These are phyloP conservation scores for Xylaria cubensis DNA, from an alignment of 495 filamentous ascomycete genomes.

Conservation along the genomic window DNA sequence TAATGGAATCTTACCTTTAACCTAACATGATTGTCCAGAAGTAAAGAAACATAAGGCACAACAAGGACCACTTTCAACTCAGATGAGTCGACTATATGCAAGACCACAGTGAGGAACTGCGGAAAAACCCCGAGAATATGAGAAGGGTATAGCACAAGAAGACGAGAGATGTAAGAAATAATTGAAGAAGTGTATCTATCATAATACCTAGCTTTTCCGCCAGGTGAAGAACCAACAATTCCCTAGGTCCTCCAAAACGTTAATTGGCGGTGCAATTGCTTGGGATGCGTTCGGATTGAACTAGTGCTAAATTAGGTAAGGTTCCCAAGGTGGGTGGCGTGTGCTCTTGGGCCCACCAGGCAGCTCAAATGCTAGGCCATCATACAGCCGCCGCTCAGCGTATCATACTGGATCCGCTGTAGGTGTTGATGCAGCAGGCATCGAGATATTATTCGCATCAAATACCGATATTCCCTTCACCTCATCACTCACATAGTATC, in stretches of 20 bases:
- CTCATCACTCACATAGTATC: conserved; percentile 30
- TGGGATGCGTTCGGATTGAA: background rate
- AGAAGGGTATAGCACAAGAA: background rate
- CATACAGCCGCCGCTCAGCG: background rate
- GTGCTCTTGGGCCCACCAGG: background rate
- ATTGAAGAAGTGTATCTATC: background rate
- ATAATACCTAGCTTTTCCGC: too few species aligned
- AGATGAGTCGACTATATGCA: background rate
- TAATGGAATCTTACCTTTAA: background rate
- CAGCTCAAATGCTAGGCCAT: background rate
- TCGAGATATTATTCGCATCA: conserved; percentile 37
- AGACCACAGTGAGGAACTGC: background rate
- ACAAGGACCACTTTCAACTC: background rate
- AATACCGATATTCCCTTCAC: conserved; percentile 36
- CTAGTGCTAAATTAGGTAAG: background rate
- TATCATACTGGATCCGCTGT: background rate
- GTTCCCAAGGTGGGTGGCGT: background rate
- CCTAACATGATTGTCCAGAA: background rate
- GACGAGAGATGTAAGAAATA: background rate
- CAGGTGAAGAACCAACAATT: background rate
- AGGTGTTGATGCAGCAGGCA: conserved; percentile 28
- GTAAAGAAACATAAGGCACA: background rate
- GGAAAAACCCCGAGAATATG: background rate
- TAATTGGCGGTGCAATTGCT: too few species aligned
- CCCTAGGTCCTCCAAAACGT: too few species aligned